Conservation (phyloP, 1,139 yeast genomes). For the Kodamaea sp. region DNA sequence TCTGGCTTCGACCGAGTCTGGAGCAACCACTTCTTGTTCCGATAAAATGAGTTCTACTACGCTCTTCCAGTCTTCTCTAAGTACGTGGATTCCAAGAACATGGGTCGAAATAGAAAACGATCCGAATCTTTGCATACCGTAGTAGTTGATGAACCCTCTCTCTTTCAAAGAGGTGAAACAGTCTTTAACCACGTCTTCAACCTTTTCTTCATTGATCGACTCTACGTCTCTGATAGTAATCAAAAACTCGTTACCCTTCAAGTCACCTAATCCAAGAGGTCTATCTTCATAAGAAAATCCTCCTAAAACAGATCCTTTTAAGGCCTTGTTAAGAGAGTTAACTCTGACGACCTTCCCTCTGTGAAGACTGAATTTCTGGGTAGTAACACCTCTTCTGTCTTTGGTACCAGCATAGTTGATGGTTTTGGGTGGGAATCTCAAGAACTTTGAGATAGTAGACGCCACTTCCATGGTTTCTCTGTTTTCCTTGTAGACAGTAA, state of each 20-base stretch:
- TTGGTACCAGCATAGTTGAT: conserved; percentile 92
- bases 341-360: conserved; percentile 78
- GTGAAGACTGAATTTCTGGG: conserved; percentile 75
- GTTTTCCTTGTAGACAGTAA: conserved; percentile 87
- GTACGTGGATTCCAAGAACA: conserved; percentile 70
- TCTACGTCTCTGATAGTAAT: conserved; percentile 78
- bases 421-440: conserved; percentile 68
- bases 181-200: conserved; percentile 45
- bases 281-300: conserved; percentile 68
- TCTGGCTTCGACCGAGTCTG: conserved; percentile 82
- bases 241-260: conserved; percentile 83
- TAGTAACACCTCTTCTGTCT: conserved; percentile 94
- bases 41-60: conserved; percentile 79
- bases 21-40: conserved; percentile 81
- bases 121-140: conserved; percentile 97
- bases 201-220: conserved; percentile 28
- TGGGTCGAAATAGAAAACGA: conserved; percentile 93
- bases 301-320: conserved; percentile 76
- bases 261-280: conserved; percentile 74
- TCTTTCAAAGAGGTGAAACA: conserved; percentile 61
- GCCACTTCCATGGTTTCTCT: conserved; percentile 98
- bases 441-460: conserved; percentile 65
- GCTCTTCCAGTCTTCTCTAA: conserved; percentile 73
- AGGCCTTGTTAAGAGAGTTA: conserved; percentile 69
- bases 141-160: conserved; percentile 87